Evolutionary conservation across 73 alveolate species (phyloP).

Genomic region (Loxodes magnus): DNA sequence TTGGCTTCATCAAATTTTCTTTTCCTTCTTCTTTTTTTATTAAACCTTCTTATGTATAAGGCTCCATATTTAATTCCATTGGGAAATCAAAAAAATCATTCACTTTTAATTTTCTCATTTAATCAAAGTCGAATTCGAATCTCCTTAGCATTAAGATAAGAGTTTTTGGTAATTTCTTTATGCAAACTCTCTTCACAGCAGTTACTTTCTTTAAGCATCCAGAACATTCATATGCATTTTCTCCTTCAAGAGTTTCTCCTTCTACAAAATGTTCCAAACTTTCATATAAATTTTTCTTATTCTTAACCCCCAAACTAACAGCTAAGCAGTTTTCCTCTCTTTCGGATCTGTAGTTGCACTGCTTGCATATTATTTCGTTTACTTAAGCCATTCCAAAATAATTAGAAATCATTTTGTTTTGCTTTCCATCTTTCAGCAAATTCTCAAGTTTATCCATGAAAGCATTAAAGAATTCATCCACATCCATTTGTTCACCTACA

Average conservation of each 20-base stretch:
- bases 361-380: slow-evolving; percentile 74
- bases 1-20: slow-evolving; percentile 18
- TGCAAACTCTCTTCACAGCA: slow-evolving; percentile 84
- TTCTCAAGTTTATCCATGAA: slow-evolving; percentile 79
- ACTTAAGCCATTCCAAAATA: slow-evolving; percentile 77
- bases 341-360: slow-evolving; percentile 77
- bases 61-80: slow-evolving; percentile 75
- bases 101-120: slow-evolving; percentile 77
- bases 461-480: slow-evolving; percentile 82
- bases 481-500: slow-evolving; percentile 80
- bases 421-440: slow-evolving; percentile 26
- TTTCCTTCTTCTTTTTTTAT: slow-evolving; percentile 38
- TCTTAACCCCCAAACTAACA: slow-evolving; percentile 35
- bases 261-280: slow-evolving; percentile 73
- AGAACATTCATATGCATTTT: slow-evolving; percentile 87
- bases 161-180: slow-evolving; percentile 79
- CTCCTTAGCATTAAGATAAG: slow-evolving; percentile 84
- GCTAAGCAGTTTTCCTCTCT: slow-evolving; percentile 48
- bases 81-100: slow-evolving; percentile 96
- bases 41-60: slow-evolving; percentile 87
- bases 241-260: slow-evolving; percentile 96
- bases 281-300: slow-evolving; percentile 76
- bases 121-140: slow-evolving; percentile 89
- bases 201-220: slow-evolving; percentile 81
- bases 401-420: slow-evolving; percentile 30